Percentiles rank a stretch among this genome's conserved stretches.
phyloP scores from a whole-genome alignment of 2,329 filamentous ascomycete species.

The Pseudogymnoascus sp. region DNA sequence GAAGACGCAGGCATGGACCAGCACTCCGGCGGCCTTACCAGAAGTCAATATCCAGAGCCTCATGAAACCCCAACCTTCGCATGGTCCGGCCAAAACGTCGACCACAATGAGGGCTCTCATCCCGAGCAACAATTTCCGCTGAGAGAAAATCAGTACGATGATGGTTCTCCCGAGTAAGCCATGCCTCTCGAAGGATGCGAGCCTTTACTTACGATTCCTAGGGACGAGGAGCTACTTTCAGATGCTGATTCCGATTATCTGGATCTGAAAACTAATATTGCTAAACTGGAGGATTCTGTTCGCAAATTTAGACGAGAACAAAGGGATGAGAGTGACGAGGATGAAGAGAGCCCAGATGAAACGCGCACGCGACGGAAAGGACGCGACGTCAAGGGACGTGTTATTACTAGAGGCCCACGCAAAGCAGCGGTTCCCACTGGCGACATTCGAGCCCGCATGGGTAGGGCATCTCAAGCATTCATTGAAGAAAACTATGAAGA shows the following conservation, averaged over 20 bases:
- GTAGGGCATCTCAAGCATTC: constrained; percentile 61
- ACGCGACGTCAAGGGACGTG: constrained; percentile 9
- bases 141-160: not conserved
- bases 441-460: constrained; percentile 63
- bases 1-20: not conserved
- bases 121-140: not conserved
- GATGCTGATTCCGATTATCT: constrained; percentile 37
- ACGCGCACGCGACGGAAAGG: constrained; percentile 10
- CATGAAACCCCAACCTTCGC: constrained; percentile 1
- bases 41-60: constrained; percentile 7
- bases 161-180: not conserved
- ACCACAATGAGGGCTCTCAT: not conserved
- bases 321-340: constrained; percentile 10
- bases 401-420: constrained; percentile 31
- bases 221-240: constrained; percentile 15
- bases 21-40: not conserved
- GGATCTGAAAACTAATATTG: constrained; percentile 34
- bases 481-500: constrained; percentile 53
- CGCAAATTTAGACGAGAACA: constrained; percentile 17
- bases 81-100: not conserved
- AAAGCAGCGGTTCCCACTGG: constrained; percentile 61
- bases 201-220: constrained; percentile 2
- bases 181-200: not conserved
- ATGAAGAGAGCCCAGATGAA: constrained; percentile 6
- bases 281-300: constrained; percentile 29